phyloP scores from a whole-genome alignment of 2,329 filamentous ascomycete genomes.

The Apiospora marii region DNA sequence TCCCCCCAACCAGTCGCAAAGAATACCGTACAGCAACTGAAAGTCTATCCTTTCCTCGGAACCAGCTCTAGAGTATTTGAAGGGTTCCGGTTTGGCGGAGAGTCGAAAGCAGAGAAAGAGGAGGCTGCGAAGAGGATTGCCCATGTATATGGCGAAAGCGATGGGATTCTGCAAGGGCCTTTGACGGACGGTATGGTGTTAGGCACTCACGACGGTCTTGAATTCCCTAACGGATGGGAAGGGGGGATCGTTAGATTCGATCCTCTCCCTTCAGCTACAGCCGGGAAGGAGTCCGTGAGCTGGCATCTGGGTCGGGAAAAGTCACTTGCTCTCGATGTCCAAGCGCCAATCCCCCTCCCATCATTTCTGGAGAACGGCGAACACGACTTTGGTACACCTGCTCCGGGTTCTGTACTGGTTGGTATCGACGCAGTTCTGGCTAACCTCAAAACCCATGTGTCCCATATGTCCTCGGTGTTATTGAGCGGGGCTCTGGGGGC shows the following conservation, averaged over 20 bases:
- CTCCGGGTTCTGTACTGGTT: conserved; percentile 71
- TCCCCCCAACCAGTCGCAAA: conserved; percentile 76
- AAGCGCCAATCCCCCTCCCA: conserved; percentile 74
- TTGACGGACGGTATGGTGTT: conserved; percentile 89
- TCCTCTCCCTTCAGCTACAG: conserved; percentile 51
- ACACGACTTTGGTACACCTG: conserved; percentile 62
- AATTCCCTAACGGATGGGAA: conserved; percentile 71
- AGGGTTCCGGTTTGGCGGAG: conserved; percentile 85
- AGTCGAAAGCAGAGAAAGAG: conserved; percentile 83
- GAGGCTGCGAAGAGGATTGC: conserved; percentile 76
- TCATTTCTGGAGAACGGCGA: conserved; percentile 57
- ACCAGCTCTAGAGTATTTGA: conserved; percentile 62
- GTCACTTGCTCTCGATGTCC: conserved; percentile 77
- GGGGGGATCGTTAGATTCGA: conserved; percentile 87
- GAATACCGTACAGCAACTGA: conserved; percentile 70
- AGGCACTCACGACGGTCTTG: conserved; percentile 61
- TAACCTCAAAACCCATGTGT: conserved; percentile 77
- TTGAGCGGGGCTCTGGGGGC: conserved; percentile 89
- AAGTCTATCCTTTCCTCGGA: conserved; percentile 80
- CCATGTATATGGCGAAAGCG: conserved; percentile 69
- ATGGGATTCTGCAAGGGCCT: conserved; percentile 80
- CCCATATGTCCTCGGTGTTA: conserved; percentile 87
- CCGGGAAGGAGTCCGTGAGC: conserved; percentile 54
- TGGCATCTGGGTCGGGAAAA: conserved; percentile 85
- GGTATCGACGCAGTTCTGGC: conserved; percentile 82